Evolutionary conservation across 345 rosid genomes (phyloP), one percentile per base, ranked within the genome.

Genomic region (Conringia planisiliqua): DNA sequence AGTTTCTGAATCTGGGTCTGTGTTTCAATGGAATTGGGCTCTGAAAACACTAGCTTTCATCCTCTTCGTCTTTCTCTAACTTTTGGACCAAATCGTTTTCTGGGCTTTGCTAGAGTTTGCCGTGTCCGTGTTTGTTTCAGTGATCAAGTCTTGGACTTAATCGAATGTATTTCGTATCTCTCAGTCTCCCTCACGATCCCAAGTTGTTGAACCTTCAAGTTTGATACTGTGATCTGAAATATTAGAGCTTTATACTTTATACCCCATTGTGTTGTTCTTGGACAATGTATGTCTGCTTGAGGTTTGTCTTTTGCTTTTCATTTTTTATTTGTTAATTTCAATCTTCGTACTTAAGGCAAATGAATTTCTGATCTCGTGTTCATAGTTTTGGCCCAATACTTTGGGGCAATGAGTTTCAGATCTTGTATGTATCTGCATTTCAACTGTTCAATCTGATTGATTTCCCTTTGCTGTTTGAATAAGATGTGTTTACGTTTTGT

Each of bases 101-200:
- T 78, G 69, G 81, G 73, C 42, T 72, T 66, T 79, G 72, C 51
- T 72, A 13, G 57, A 70, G 58, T 16, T 74, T 61, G 20, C 48
- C 29, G 35, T 48, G 62, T 30, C 52, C 24, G 82, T 72, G 71
- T 62, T 78, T 74, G 66, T 78, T 65, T 52, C 55, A 46, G 51
- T 56, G 77, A 66, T 74, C 82, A 68, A 75, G 66, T 16, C 17
- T 52, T 65, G 47, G 48, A 46, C 58, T 66, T 13, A 22, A 56
- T 73, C 48, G 48, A 60, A 63, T 55, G 54, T 54, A 1, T 55
- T 38, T 74, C 44, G 43, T 59, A 17, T 10, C 27, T 35, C 57
- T 66, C 35, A 7, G 32, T 50, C 18, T 54, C 17, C 67, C 43
- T 51, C 62, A 54, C 42, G 60, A 69, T 76, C 70, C 55, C 0